Percentiles rank a stretch among this genome's conserved stretches.
These are phyloP conservation scores for Fusarium bulbicola DNA, from an alignment of 2,329 filamentous ascomycete genomes.

Conservation along the genomic window DNA sequence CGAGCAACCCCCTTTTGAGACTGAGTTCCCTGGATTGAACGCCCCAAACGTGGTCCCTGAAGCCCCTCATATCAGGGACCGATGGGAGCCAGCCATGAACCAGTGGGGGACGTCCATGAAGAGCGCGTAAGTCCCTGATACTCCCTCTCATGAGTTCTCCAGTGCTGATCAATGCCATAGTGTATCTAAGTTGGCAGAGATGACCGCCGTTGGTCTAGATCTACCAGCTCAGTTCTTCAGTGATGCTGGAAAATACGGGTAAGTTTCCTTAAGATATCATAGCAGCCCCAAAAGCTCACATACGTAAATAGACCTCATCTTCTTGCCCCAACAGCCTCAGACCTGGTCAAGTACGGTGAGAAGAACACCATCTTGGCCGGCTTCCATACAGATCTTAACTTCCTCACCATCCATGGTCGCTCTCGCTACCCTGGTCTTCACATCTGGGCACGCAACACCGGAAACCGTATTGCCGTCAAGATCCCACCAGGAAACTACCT, in stretches of 20 bases:
- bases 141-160: fast-evolving
- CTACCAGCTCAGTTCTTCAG: constrained; percentile 63
- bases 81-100: constrained; percentile 65
- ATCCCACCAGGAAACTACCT: constrained; percentile 67
- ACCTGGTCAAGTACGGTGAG: constrained; percentile 62
- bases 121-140: constrained; percentile 50
- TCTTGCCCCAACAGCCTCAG: constrained; percentile 68
- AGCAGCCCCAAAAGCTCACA: neutral
- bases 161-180: constrained; percentile 18
- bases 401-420: constrained; percentile 71
- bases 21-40: constrained; percentile 64
- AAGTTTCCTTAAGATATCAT: neutral
- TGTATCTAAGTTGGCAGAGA: constrained; percentile 65
- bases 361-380: constrained; percentile 68
- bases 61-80: constrained; percentile 56
- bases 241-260: constrained; percentile 66
- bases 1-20: constrained; percentile 62
- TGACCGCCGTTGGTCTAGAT: constrained; percentile 66
- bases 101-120: constrained; percentile 69
- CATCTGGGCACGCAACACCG: constrained; percentile 72
- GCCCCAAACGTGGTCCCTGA: constrained; percentile 64
- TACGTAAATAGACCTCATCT: constrained; percentile 60
- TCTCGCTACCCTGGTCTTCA: constrained; percentile 69
- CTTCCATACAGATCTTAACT: constrained; percentile 72
- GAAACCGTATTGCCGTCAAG: constrained; percentile 65